These are phyloP conservation scores for Panaeolus cyanescens DNA, from an alignment of 768 basidiomycete species.

Conservation along the genomic window DNA sequence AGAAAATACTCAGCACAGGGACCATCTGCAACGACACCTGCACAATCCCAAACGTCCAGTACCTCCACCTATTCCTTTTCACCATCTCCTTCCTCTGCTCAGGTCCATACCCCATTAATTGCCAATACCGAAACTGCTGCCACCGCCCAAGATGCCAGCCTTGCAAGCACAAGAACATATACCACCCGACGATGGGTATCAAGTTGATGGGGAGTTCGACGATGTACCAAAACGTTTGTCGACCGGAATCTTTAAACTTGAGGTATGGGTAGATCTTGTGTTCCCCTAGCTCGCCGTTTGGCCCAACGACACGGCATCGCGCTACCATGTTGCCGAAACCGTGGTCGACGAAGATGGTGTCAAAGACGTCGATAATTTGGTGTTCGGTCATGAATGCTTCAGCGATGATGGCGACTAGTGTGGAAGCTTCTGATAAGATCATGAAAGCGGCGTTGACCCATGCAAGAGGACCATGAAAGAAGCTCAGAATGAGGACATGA, in stretches of 20 bases:
- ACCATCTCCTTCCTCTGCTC: background rate
- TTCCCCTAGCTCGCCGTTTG: background rate
- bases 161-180: background rate
- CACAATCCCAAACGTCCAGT: background rate
- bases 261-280: background rate
- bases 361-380: background rate
- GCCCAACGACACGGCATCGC: background rate
- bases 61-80: background rate
- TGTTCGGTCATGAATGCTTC: background rate
- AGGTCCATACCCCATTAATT: background rate
- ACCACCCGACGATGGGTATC: background rate
- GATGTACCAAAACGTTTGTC: background rate
- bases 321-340: background rate
- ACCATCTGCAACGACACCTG: background rate
- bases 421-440: background rate
- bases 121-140: background rate
- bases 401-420: background rate
- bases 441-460: background rate
- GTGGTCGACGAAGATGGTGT: background rate
- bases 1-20: background rate
- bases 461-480: background rate
- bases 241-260: background rate
- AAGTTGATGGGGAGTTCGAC: background rate
- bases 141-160: background rate
- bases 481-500: background rate